A percentile compares a stretch with the other conserved stretches of the same genome.
Evolutionary conservation across 768 basidiomycete genomes (phyloP).

Genomic region (Mycena alexandri): DNA sequence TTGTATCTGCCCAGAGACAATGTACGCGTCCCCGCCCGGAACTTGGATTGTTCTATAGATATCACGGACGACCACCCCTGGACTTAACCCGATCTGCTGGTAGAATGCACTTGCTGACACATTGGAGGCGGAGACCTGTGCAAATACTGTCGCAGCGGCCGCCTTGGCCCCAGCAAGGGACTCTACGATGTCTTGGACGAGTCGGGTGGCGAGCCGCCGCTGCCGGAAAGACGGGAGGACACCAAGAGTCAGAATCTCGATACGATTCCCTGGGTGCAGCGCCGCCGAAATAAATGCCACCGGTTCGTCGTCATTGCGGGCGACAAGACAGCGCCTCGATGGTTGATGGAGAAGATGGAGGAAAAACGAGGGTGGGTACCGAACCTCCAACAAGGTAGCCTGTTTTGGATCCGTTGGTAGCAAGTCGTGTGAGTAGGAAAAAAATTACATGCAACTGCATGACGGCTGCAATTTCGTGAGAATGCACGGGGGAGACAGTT

Average conservation of each 20-base stretch:
- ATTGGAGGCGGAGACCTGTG: conserved; percentile 62
- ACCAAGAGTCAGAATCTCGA: conserved; percentile 67
- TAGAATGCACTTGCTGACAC: conserved; percentile 57
- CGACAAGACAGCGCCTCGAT: conserved; percentile 56
- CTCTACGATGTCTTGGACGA: conserved; percentile 46
- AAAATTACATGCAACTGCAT: conserved; percentile 56
- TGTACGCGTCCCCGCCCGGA: conserved; percentile 56
- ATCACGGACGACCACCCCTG: conserved; percentile 50
- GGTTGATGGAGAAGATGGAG: conserved; percentile 60
- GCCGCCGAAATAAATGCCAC: conserved; percentile 62
- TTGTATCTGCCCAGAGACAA: conserved; percentile 52
- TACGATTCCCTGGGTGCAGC: conserved; percentile 47
- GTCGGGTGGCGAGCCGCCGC: conserved; percentile 53
- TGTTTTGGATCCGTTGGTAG: conserved; percentile 34
- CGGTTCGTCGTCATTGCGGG: conserved; percentile 46
- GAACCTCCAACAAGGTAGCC: conserved; percentile 54
- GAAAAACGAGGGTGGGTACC: conserved; percentile 59
- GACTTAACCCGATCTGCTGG: conserved; percentile 55
- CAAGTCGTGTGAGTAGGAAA: conserved; percentile 22
- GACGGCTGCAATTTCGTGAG: conserved; percentile 19
- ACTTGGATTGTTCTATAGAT: conserved; percentile 49
- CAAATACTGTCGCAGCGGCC: conserved; percentile 51
- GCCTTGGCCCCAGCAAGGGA: conserved; percentile 33
- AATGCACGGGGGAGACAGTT: neutral
- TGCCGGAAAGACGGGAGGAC: conserved; percentile 61